Conservation (phyloP, 495 filamentous ascomycete species). For the Lasiosphaeria ovina region DNA sequence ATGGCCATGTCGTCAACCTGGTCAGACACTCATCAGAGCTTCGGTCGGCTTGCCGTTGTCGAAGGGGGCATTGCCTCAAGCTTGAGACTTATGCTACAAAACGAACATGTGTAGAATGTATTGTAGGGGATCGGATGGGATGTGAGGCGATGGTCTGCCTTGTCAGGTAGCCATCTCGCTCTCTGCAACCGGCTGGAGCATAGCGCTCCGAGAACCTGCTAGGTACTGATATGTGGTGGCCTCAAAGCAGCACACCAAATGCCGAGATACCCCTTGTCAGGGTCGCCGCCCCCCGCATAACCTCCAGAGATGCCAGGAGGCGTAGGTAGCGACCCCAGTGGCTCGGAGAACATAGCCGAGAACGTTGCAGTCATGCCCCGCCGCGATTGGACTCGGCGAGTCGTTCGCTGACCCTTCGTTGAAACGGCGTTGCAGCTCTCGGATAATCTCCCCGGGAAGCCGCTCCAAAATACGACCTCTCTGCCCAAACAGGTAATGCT, state of each 20-base stretch:
- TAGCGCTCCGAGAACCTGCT: slow-evolving; percentile 13
- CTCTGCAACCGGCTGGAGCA: slow-evolving; percentile 4
- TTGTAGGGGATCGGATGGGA: too few relatives aligned
- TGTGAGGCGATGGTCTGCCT: not conserved
- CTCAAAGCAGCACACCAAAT: not conserved
- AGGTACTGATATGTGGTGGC: not conserved
- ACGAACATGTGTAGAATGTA: too few relatives aligned
- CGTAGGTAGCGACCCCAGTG: slow-evolving; percentile 13
- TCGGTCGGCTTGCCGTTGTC: not conserved
- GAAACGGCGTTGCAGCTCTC: slow-evolving; percentile 21
- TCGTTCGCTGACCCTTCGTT: not conserved
- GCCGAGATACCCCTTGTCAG: not conserved
- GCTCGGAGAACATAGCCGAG: slow-evolving; percentile 18
- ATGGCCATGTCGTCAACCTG: slow-evolving; percentile 14
- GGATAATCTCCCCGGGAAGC: slow-evolving; percentile 23
- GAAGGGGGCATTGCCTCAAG: too few relatives aligned
- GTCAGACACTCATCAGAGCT: not conserved
- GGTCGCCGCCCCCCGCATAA: slow-evolving; percentile 10
- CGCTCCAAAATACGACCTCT: not conserved
- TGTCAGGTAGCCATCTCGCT: not conserved
- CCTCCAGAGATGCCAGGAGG: slow-evolving; percentile 2
- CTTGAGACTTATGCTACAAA: too few relatives aligned
- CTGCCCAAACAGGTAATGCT: too few relatives aligned
- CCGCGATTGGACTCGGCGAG: slow-evolving; percentile 10
- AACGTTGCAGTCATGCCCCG: slow-evolving; percentile 10